These are phyloP conservation scores for Beta lomatogona DNA, from an alignment of 179 eudicot species.

Conservation along the genomic window DNA sequence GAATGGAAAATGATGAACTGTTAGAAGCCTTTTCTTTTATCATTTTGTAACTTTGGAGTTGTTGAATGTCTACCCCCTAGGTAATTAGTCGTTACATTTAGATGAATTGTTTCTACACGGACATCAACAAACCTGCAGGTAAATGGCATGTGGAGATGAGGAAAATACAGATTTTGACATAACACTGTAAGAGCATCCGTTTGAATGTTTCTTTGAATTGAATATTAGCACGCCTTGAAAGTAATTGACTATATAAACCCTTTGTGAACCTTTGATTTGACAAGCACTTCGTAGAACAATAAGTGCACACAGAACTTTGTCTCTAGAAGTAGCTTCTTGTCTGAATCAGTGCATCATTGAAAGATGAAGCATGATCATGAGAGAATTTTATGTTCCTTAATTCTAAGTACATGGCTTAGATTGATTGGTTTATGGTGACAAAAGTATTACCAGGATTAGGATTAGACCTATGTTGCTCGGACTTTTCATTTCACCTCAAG, in stretches of 20 bases:
- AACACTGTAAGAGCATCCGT: background rate
- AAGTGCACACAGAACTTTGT: background rate
- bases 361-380: background rate
- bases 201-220: background rate
- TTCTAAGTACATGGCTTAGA: no score
- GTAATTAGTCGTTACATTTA: background rate
- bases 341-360: background rate
- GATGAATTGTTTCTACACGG: background rate
- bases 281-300: background rate
- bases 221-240: background rate
- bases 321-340: background rate
- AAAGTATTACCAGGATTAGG: background rate
- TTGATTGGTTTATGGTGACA: background rate
- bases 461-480: no score
- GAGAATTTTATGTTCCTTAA: background rate
- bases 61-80: background rate
- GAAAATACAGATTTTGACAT: background rate
- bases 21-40: background rate
- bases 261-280: background rate
- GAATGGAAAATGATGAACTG: no score
- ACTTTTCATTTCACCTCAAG: no score
- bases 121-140: background rate
- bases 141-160: background rate
- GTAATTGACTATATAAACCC: background rate
- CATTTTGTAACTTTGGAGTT: background rate